Percentiles rank a stretch among this genome's conserved stretches.
These are phyloP conservation scores for Euclidium syriacum DNA, from an alignment of 345 rosid species.

Conservation along the genomic window DNA sequence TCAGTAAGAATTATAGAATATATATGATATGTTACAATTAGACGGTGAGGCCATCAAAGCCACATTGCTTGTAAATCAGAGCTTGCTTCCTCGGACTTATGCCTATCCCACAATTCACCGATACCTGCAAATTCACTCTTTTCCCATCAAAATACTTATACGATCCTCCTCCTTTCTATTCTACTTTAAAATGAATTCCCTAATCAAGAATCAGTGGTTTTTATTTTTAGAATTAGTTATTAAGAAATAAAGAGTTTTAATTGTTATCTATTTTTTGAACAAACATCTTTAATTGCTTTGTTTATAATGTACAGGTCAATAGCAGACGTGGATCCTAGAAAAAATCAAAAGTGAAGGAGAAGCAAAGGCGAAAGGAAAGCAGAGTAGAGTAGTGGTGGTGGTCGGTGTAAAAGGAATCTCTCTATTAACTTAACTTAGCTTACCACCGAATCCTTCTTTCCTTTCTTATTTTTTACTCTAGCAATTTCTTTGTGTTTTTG, in stretches of 20 bases:
- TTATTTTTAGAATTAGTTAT: too few relatives aligned
- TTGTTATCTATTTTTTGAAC: too few relatives aligned
- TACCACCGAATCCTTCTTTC: neutral
- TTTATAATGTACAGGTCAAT: too few relatives aligned
- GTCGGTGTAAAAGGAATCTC: slow-evolving; percentile 24
- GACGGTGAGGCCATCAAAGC: slow-evolving; percentile 87
- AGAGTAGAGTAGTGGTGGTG: slow-evolving; percentile 28
- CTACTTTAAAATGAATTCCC: too few relatives aligned
- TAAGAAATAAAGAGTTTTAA: too few relatives aligned
- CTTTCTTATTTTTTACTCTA: neutral
- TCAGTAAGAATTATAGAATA: slow-evolving; percentile 9
- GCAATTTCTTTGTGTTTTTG: neutral
- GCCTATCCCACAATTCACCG: slow-evolving; percentile 81
- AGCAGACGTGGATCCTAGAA: slow-evolving; percentile 27
- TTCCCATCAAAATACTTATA: neutral
- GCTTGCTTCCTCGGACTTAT: slow-evolving; percentile 94
- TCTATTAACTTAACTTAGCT: slow-evolving; percentile 23
- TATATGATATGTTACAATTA: slow-evolving; percentile 29
- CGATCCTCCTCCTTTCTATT: neutral
- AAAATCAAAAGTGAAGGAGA: slow-evolving; percentile 27
- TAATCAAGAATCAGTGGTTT: too few relatives aligned
- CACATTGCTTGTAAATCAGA: slow-evolving; percentile 90
- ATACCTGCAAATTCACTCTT: slow-evolving; percentile 52
- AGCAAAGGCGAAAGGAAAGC: slow-evolving; percentile 29
- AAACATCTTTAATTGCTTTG: too few relatives aligned